Conservation (phyloP, 1,139 yeast species). For the Candida tetrigidarum region DNA sequence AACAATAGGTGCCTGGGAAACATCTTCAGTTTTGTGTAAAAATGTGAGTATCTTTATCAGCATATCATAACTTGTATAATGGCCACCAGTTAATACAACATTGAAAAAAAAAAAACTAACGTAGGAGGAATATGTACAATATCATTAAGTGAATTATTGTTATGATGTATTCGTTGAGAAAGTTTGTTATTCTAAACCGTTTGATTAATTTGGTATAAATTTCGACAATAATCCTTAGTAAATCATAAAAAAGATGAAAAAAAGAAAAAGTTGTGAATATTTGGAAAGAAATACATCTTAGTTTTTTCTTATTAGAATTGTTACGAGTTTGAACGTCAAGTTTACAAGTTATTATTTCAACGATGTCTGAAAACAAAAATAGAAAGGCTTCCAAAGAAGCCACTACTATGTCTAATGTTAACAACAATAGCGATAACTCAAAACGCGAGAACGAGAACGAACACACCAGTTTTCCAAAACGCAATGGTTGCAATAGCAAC, state of each 20-base stretch:
- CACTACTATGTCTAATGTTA: neutral
- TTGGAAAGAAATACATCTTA: no score
- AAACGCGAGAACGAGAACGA: constrained; percentile 2
- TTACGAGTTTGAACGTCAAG: no score
- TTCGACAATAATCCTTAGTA: neutral
- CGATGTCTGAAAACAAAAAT: constrained; percentile 3
- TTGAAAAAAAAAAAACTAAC: neutral
- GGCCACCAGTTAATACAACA: no score
- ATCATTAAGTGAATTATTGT: neutral
- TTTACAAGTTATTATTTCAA: neutral
- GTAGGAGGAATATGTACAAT: neutral
- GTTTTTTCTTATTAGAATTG: no score
- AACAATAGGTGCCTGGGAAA: no score
- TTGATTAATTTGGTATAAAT: neutral
- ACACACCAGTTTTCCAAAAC: neutral
- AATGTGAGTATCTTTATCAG: no score
- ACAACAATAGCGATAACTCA: neutral
- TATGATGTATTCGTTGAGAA: neutral
- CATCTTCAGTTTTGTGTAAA: no score
- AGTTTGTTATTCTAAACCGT: constrained; percentile 3
- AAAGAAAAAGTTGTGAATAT: neutral
- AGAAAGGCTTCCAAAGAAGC: neutral
- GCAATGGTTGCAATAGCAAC: neutral
- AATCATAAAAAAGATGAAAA: neutral
- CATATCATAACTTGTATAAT: constrained; percentile 1